Evolutionary conservation across 106 monocot species (phyloP).

Genomic region (Cymbidium sinense): DNA sequence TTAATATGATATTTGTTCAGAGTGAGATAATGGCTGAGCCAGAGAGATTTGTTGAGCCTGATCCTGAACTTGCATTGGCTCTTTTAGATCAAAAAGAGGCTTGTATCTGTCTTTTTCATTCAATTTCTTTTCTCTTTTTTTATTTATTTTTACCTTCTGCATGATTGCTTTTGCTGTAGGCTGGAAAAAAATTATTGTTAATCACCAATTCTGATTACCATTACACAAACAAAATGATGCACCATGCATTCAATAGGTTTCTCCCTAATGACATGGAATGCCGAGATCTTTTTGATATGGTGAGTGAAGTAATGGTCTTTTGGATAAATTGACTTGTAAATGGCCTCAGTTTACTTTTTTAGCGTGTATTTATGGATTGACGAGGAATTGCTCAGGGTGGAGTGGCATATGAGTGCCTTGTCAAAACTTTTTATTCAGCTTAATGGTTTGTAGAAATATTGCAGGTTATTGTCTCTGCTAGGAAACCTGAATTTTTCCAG

Average conservation of each 20-base stretch:
- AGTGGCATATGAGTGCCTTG: too few relatives aligned
- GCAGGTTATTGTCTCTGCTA: constrained; percentile 95
- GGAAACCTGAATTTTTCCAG: constrained; percentile 98
- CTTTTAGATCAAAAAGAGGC: constrained; percentile 99
- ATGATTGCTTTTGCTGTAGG: constrained; percentile 36
- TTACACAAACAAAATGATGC: constrained; percentile 98
- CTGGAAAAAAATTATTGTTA: constrained; percentile 72
- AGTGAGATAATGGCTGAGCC: constrained; percentile 92
- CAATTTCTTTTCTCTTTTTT: background rate
- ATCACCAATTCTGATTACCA: constrained; percentile 98
- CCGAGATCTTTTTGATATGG: constrained; percentile 98
- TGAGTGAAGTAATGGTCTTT: constrained; percentile 17
- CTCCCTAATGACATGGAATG: constrained; percentile 93
- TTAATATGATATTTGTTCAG: constrained; percentile 36
- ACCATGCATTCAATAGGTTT: constrained; percentile 88
- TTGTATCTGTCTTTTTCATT: background rate
- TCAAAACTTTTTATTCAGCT: background rate
- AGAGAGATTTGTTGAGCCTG: constrained; percentile 89
- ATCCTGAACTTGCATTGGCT: constrained; percentile 88
- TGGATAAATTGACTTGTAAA: background rate
- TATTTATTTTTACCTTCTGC: background rate
- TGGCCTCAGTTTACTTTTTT: background rate
- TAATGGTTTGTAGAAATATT: constrained; percentile 6
- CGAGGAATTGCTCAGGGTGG: background rate
- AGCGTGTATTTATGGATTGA: background rate